phyloP scores from a whole-genome alignment of 345 rosid genomes.

The Hevea brasiliensis region DNA sequence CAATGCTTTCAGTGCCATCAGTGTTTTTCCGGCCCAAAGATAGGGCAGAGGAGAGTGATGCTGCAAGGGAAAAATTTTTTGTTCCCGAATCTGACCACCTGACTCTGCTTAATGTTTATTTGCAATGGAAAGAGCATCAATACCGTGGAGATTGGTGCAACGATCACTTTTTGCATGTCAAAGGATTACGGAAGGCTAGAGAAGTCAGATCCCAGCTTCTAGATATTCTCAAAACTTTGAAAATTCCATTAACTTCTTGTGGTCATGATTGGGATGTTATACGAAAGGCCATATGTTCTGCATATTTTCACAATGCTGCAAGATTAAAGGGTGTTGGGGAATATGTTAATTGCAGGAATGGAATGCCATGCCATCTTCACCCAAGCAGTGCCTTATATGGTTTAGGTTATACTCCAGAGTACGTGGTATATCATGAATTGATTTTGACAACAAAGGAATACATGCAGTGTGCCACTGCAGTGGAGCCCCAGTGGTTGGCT shows the following conservation, averaged over 20 bases:
- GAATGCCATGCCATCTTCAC: constrained; percentile 94
- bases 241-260: constrained; percentile 75
- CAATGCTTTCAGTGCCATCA: constrained; percentile 98
- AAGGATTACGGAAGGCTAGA: constrained; percentile 82
- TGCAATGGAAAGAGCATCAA: constrained; percentile 94
- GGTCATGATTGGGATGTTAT: constrained; percentile 73
- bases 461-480: constrained; percentile 95
- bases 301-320: constrained; percentile 94
- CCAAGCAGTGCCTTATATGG: constrained; percentile 95
- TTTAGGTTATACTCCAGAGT: constrained; percentile 79
- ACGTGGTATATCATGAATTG: constrained; percentile 89
- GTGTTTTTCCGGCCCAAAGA: constrained; percentile 97
- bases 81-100: constrained; percentile 96
- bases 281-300: constrained; percentile 86
- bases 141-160: constrained; percentile 97
- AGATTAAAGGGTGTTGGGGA: constrained; percentile 92
- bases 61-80: constrained; percentile 83
- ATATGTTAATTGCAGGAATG: constrained; percentile 79
- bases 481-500: constrained; percentile 93
- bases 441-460: constrained; percentile 88
- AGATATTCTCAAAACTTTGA: constrained; percentile 78
- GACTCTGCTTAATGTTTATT: constrained; percentile 77
- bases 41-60: constrained; percentile 93
- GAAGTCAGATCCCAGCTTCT: constrained; percentile 96
- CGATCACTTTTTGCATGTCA: constrained; percentile 80